These are phyloP conservation scores for Solanum pennellii DNA, from an alignment of 257 asterid genomes.

Conservation along the genomic window DNA sequence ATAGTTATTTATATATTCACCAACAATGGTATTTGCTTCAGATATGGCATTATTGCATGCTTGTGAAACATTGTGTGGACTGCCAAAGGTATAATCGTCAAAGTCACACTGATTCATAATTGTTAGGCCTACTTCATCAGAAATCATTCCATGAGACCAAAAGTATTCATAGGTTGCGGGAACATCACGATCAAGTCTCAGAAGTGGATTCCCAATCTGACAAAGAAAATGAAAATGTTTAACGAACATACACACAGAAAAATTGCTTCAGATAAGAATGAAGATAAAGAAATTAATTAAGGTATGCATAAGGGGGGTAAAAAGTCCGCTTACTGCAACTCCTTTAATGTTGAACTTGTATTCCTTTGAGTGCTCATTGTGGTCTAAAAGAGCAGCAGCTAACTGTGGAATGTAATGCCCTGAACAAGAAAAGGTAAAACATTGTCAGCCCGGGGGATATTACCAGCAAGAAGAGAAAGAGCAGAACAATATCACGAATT, in stretches of 20 bases:
- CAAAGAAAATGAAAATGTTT: slow-evolving; percentile 1
- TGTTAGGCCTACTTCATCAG: slow-evolving; percentile 75
- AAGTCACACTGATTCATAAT: slow-evolving; percentile 76
- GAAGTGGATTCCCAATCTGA: slow-evolving; percentile 96
- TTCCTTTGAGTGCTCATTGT: slow-evolving; percentile 41
- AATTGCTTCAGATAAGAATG: neutral
- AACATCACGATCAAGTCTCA: slow-evolving; percentile 75
- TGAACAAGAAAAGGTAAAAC: slow-evolving; percentile 2
- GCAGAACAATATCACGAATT: neutral
- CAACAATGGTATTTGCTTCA: slow-evolving; percentile 55
- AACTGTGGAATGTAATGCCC: slow-evolving; percentile 95
- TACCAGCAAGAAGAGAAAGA: neutral
- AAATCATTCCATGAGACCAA: slow-evolving; percentile 99
- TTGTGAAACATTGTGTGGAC: slow-evolving; percentile 63
- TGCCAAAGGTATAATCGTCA: slow-evolving; percentile 65
- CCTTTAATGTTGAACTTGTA: slow-evolving; percentile 91
- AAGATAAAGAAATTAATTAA: neutral
- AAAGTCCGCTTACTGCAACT: slow-evolving; percentile 47
- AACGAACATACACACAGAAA: neutral
- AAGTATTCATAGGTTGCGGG: slow-evolving; percentile 74
- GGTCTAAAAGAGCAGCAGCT: slow-evolving; percentile 68
- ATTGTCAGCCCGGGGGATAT: neutral
- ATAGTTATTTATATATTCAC: slow-evolving; percentile 60
- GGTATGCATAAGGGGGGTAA: neutral
- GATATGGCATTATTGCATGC: slow-evolving; percentile 52